Percentiles rank a stretch among this genome's conserved stretches.
phyloP scores from a whole-genome alignment of 1,139 yeast species.

The Kazachstania sp. region DNA sequence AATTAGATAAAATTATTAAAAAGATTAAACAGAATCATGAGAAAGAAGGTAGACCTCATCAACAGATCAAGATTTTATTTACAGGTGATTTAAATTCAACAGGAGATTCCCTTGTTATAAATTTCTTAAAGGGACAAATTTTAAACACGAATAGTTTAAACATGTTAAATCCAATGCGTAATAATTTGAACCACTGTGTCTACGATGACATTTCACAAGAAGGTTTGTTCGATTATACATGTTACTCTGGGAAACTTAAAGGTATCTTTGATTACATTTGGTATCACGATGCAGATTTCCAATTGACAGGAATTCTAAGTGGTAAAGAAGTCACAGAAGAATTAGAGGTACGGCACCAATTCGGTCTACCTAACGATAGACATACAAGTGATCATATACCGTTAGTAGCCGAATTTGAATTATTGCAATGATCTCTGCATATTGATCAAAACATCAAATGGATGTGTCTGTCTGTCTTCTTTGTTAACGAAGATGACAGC shows the following conservation, averaged over 20 bases:
- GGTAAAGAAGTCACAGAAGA: constrained; percentile 64
- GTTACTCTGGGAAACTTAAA: constrained; percentile 42
- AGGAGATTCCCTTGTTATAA: constrained; percentile 41
- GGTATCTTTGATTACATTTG: constrained; percentile 54
- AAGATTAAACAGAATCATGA: constrained; percentile 26
- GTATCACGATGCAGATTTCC: constrained; percentile 37
- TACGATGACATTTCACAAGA: constrained; percentile 33
- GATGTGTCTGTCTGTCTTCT: too few species aligned
- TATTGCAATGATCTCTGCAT: constrained; percentile 21
- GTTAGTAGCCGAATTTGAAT: constrained; percentile 63
- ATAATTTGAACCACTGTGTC: constrained; percentile 29
- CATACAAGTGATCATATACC: constrained; percentile 94
- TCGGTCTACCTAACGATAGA: constrained; percentile 84
- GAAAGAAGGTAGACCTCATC: constrained; percentile 2
- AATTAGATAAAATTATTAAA: constrained; percentile 23
- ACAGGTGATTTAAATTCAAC: constrained; percentile 51
- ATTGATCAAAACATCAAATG: not conserved
- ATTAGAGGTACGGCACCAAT: constrained; percentile 41
- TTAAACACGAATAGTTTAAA: constrained; percentile 29
- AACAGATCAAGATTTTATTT: constrained; percentile 28
- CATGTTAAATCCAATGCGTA: constrained; percentile 30
- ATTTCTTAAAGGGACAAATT: constrained; percentile 36
- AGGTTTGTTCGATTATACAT: constrained; percentile 39
- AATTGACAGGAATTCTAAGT: constrained; percentile 49
- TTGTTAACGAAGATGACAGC: not conserved